Evolutionary conservation across 345 rosid genomes (phyloP), one percentile per base, ranked within the genome.

Genomic region (Gossypium bickii): DNA sequence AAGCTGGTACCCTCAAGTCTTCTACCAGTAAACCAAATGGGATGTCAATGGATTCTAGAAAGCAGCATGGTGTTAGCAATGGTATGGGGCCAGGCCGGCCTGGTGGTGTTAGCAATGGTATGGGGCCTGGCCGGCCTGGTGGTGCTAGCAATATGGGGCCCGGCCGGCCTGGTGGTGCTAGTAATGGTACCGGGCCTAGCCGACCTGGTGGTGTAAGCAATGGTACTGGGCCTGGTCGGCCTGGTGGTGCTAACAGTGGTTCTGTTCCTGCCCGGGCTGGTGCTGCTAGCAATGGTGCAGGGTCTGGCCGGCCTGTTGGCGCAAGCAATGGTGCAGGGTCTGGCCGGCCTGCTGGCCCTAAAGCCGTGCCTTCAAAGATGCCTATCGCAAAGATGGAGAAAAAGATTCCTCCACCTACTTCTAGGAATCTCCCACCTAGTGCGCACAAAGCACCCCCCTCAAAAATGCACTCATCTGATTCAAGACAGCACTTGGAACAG

Each of bases 61-160:
- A 63, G 81, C 97, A 84, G 79, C 78, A 77, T 88, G 89, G 73
- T 9, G 86, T 72, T 77, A 86, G 74, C 73, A 86, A 79, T 77
- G 87, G 87, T 59, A 75, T 67, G 15, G 82, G 78, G 78, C 78
- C 70, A 75, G 85, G 74, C 29, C 49, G 49, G 78, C 72, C 72
- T 49, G 57, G 5, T 3, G 44, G 22, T 25, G 87, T 63, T 77
- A 83, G 76, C 75, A 86, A 78, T 76, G 87, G 86, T 55, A 72
- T 57, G 10, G 90, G 90, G 22, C 85, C 90, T 76, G 84, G 89
- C 18, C 83, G 89, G 88, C 89, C 53, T 62, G 84, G 2, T 87
- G 88, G 24, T 38, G 86, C 67, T 76, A 86, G 75, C 74, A 86
- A 79, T 48, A 75, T 60, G 0, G 61, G 27, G 29, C 77, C 64